Percentiles rank a stretch among this genome's conserved stretches.
Evolutionary conservation across 805 yeast species (phyloP).

Genomic region (Nakazawaea wyomingensis): DNA sequence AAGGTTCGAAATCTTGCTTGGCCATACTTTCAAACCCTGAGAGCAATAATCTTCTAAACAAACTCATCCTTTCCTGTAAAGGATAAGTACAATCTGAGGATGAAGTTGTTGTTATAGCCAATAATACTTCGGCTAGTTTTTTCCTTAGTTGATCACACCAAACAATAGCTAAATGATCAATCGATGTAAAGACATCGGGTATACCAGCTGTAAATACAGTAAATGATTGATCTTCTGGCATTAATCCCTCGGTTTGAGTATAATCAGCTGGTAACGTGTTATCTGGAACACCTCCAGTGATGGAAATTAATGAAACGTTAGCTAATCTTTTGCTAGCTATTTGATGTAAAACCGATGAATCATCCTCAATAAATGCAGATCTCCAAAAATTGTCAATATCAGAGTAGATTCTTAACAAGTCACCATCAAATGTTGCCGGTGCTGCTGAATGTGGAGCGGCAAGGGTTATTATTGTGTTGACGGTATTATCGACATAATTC

Average conservation of each 20-base stretch:
- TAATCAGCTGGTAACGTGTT: constrained; percentile 85
- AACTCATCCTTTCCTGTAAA: constrained; percentile 50
- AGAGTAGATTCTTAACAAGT: constrained; percentile 67
- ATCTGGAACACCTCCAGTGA: constrained; percentile 85
- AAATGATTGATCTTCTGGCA: constrained; percentile 75
- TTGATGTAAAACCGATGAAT: constrained; percentile 14
- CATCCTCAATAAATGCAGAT: constrained; percentile 39
- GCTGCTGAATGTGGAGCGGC: constrained; percentile 92
- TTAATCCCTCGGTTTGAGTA: constrained; percentile 63
- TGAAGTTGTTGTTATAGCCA: constrained; percentile 51
- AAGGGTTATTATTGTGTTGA: constrained; percentile 78
- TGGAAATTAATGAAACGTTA: constrained; percentile 69
- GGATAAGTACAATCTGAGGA: constrained; percentile 46
- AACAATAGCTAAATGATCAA: constrained; percentile 91
- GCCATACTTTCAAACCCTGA: constrained; percentile 53
- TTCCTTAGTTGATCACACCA: constrained; percentile 91
- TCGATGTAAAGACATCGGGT: constrained; percentile 89
- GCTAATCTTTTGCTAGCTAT: constrained; percentile 42
- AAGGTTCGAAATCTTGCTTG: constrained; percentile 4
- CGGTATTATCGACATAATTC: constrained; percentile 64
- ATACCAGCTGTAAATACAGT: constrained; percentile 81
- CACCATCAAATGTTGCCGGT: constrained; percentile 92
- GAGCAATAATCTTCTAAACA: constrained; percentile 39
- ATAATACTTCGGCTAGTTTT: constrained; percentile 51
- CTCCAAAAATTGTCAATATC: constrained; percentile 79